These are phyloP conservation scores for Aspergillus sp. DNA, from an alignment of 2,329 filamentous ascomycete genomes.

Conservation along the genomic window DNA sequence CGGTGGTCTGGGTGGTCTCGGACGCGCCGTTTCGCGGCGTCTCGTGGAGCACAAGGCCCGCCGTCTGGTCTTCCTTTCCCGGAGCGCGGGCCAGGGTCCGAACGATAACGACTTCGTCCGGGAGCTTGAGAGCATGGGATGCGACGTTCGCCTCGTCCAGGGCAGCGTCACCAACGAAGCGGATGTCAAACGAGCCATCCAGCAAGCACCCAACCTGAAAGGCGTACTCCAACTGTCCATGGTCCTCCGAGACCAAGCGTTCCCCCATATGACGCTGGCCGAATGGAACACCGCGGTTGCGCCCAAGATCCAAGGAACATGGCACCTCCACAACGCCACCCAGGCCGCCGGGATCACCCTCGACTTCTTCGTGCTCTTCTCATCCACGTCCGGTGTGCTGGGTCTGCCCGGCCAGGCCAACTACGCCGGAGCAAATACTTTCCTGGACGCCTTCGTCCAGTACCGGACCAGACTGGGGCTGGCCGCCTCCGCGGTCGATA, in stretches of 20 bases:
- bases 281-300: constrained; percentile 32
- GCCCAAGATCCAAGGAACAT: constrained; percentile 37
- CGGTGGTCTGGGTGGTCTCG: constrained; percentile 21
- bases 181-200: constrained; percentile 14
- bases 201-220: neutral
- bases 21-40: constrained; percentile 15
- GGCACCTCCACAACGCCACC: constrained; percentile 32
- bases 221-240: constrained; percentile 28
- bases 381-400: constrained; percentile 37
- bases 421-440: constrained; percentile 44
- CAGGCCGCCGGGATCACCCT: constrained; percentile 22
- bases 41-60: constrained; percentile 21
- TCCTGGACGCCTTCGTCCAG: constrained; percentile 33
- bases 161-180: constrained; percentile 12
- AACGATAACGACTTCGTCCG: constrained; percentile 8
- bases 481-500: constrained; percentile 20
- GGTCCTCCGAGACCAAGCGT: constrained; percentile 12
- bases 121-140: constrained; percentile 8
- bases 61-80: constrained; percentile 16
- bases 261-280: constrained; percentile 29
- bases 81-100: neutral
- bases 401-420: constrained; percentile 35
- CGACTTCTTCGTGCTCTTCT: constrained; percentile 49
- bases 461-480: constrained; percentile 28
- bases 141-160: neutral